Evolutionary conservation across 2,329 filamentous ascomycete species (phyloP), one percentile per base, ranked within the genome.

Genomic region (Neopestalotiopsis rosae): DNA sequence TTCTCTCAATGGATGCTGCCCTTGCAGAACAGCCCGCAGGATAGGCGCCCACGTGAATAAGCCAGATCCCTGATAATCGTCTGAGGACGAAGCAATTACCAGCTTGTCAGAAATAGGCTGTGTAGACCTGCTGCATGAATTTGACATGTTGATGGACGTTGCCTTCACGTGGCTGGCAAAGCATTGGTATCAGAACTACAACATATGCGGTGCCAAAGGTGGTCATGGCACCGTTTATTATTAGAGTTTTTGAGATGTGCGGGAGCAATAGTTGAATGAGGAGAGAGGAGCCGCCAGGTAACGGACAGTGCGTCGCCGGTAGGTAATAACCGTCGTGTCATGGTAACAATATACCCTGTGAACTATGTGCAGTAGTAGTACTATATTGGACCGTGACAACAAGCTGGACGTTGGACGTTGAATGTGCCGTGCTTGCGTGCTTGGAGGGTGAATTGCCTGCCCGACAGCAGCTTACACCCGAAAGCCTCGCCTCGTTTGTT

Each of bases 241-340:
- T 49, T 24, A 49, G 32, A 42, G n/a, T 13, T 40, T 20, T 17
- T 38, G 24, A 28, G 30, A 5, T 42, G 17, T 28, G 24, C 32
- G 40, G 32, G 61, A 34, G n/a, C 32, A 42, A 62, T 6, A 40
- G 32, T 34, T 28, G 24, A 28, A 28, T 28, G 24, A 28, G n/a
- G n/a, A 20, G 14, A 62, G 32, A 65, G 34, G 34, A 52, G 63
- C 40, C 14, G 40, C 28, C 63, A 20, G 32, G n/a, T 32, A 40
- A 65, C 24, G 34, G 63, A 65, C 52, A 52, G 52, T 52, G 45
- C 63, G 52, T 38, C 40, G 52, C 40, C 24, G 10, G 45, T 52
- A n/a, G 5, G 34, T 38, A 38, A 38, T 38, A 52, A 52, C 14
- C 45, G n/a, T 49, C 42, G n/a, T 49, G 14, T 52, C 45, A 17